Evolutionary conservation across 1,284 basidiomycete genomes (phyloP), one percentile per base, ranked within the genome.

Genomic region (Ceratobasidium sp.): DNA sequence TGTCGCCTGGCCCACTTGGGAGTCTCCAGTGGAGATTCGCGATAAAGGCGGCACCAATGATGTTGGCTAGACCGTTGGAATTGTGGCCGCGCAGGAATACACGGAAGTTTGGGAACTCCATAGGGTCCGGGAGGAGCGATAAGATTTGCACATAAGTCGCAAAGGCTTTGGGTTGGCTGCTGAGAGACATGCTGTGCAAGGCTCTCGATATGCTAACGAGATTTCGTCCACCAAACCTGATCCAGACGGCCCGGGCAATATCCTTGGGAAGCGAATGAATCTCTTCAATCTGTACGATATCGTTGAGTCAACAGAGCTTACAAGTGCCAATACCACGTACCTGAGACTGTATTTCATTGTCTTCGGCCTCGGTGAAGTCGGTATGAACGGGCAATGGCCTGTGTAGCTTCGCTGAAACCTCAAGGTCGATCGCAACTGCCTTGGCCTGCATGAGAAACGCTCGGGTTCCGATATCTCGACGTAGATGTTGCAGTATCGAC

Each of bases 291-390:
- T 69, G 50, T 21, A 8, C n/a, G n/a, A n/a, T n/a, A n/a, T n/a
- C n/a, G n/a, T n/a, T n/a, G n/a, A n/a, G n/a, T n/a, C n/a, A n/a
- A n/a, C n/a, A n/a, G n/a, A n/a, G n/a, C n/a, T n/a, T n/a, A n/a
- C n/a, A n/a, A n/a, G n/a, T n/a, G n/a, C n/a, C n/a, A n/a, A n/a
- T n/a, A 28, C 35, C 14, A 28, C 52, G 23, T 57, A 69, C 64
- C 49, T 69, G 64, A 41, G 41, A 55, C 43, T 69, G 64, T 30
- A 52, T n/a, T 3, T 69, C 64, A 30, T 43, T 69, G n/a, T 69
- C 64, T 26, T 69, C 64, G 23, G 35, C 3, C 35, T 57, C 64
- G 6, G 44, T 55, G 9, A 69, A 21, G 32, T 69, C 64, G 5
- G 35, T 38, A 23, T 52, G 50, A 18, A 8, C n/a, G n/a, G 64